Conservation (phyloP, 75 land plant genomes). For the Ceratopteris richardii region DNA sequence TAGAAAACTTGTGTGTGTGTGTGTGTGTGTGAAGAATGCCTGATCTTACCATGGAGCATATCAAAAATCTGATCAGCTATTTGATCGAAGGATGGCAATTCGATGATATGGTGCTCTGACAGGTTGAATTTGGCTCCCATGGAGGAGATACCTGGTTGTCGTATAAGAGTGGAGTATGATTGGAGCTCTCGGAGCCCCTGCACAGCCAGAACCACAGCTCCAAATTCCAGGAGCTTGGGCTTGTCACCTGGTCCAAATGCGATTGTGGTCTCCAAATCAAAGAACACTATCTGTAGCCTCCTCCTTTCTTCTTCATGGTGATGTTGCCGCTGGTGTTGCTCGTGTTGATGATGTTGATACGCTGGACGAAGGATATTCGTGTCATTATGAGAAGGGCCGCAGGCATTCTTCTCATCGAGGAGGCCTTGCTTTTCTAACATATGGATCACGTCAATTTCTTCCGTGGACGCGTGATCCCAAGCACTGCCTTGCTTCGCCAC, state of each 20-base stretch:
- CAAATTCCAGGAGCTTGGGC: conserved; percentile 56
- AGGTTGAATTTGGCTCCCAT: conserved; percentile 57
- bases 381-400: no score
- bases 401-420: no score
- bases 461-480: no score
- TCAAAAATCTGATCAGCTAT: conserved; percentile 52
- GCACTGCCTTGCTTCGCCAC: no score
- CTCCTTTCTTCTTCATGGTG: not conserved
- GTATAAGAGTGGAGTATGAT: conserved; percentile 49
- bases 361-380: no score
- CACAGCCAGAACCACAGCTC: conserved; percentile 31
- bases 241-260: conserved; percentile 45
- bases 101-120: conserved; percentile 27
- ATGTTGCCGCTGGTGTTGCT: not conserved
- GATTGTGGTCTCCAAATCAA: conserved; percentile 79
- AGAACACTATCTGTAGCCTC: conserved; percentile 43
- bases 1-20: no score
- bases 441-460: no score
- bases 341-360: not conserved
- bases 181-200: conserved; percentile 32
- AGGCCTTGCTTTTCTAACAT: no score
- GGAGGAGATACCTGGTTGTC: conserved; percentile 45
- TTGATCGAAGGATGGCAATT: conserved; percentile 46
- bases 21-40: no score
- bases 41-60: conserved; percentile 58